phyloP scores from a whole-genome alignment of 176 grass and related monocot species.

The Sorghum bicolor region Sorghum_bicolor_NCBIv3 NC_012877.2:51122501-51123000 shows the following conservation, averaged over 20 bases:
- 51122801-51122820: neutral
- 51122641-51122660: too few species aligned
- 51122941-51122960: constrained; percentile 74
- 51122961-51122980: constrained; percentile 73
- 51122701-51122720: too few species aligned
- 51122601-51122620: too few species aligned
- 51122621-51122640: too few species aligned
- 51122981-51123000: neutral
- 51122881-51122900: constrained; percentile 67
- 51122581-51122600: too few species aligned
- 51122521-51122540: too few species aligned
- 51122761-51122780: constrained; percentile 33
- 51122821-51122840: neutral
- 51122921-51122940: constrained; percentile 73
- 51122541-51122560: too few species aligned
- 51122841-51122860: neutral
- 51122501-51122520: neutral
- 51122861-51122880: constrained; percentile 45
- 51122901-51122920: constrained; percentile 89
- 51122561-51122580: too few species aligned
- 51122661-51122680: too few species aligned
- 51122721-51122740: too few species aligned
- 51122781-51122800: neutral
- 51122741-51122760: too few species aligned
- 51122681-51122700: too few species aligned